Conservation (phyloP, 2,329 filamentous ascomycete species). For the Penicillium griseofulvum region DNA sequence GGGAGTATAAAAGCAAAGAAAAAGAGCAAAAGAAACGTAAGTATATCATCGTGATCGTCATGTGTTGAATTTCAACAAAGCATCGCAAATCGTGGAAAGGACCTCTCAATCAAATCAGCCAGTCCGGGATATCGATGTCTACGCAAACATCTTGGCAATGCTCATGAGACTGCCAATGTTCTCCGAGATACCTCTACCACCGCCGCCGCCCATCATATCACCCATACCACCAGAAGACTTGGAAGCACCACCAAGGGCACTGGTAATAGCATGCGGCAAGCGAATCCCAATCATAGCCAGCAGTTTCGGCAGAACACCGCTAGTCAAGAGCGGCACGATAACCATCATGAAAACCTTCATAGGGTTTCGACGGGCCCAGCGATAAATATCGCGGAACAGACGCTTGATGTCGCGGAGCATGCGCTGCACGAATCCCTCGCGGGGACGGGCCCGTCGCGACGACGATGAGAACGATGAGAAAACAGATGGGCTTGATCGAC, state of each 20-base stretch:
- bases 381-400: constrained; percentile 74
- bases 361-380: constrained; percentile 79
- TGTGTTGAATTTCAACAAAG: background rate
- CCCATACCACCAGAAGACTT: constrained; percentile 18
- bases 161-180: constrained; percentile 33
- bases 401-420: constrained; percentile 73
- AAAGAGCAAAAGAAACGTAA: constrained; percentile 1
- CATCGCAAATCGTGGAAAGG: background rate
- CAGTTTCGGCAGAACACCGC: constrained; percentile 75
- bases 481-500: constrained; percentile 45
- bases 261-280: constrained; percentile 61
- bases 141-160: constrained; percentile 40
- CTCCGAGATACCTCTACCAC: constrained; percentile 33
- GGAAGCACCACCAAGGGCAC: constrained; percentile 36
- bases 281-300: constrained; percentile 76
- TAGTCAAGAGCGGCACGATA: constrained; percentile 81
- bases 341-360: constrained; percentile 84
- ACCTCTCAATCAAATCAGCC: background rate
- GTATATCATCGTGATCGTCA: constrained; percentile 26
- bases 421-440: constrained; percentile 72
- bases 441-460: constrained; percentile 75
- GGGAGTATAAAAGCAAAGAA: constrained; percentile 7
- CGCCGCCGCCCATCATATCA: constrained; percentile 7
- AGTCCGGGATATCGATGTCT: background rate
- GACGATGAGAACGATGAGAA: constrained; percentile 62